Base-by-base conservation (phyloP, 495 filamentous ascomycete species). In the Xylaria telfairii region DNA sequence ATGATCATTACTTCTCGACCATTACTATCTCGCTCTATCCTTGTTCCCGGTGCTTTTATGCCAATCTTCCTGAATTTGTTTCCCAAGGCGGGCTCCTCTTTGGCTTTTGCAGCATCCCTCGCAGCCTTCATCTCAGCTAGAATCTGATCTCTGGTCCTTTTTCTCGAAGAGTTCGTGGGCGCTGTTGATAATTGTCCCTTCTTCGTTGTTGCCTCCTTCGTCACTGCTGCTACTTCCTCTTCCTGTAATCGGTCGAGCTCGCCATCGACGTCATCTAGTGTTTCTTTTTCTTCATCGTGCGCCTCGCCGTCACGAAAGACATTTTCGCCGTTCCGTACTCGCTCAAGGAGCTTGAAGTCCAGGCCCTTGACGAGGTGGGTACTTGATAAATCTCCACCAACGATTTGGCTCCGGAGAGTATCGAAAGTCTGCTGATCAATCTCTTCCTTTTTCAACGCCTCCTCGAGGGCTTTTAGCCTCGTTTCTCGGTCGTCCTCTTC, bases 331-430 rank as follows among this genome's bases (percentile, higher is more conserved):
- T 85, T 88, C 73, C 85, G 87, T 37, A 94, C 86, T 75, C 91
- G 86, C 78, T 91, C 89, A 59, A 99, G 81, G 24, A 99, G 80
- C 79, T 90, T 90, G 75, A 91, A 91, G 81, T 99, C 96, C 69
- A 99, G 80, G 2, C 96, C 96, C 80, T 98, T 98, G 39, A 97
- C 90, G 75, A 97, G 81, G 85, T 96, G 92, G 44, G 92, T 95
- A 74, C 90, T 91, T 3, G 81, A 81, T 37, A 93, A 76, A 77
- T 97, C 93, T 6, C 94, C 95, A 3, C 94, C 95, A 4, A 94
- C 89, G 64, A 97, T 92, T 73, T 96, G 88, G 57, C 86, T 84
- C 32, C 90, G 83, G 51, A 96, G 78, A 72, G 86, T 88, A 63
- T 93, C 91, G 77, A 95, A 97, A 4, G 88, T 91, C 51, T 83